These are phyloP conservation scores for Fusarium oxysporum DNA, from an alignment of 2,329 filamentous ascomycete species.

Conservation along the genomic window DNA sequence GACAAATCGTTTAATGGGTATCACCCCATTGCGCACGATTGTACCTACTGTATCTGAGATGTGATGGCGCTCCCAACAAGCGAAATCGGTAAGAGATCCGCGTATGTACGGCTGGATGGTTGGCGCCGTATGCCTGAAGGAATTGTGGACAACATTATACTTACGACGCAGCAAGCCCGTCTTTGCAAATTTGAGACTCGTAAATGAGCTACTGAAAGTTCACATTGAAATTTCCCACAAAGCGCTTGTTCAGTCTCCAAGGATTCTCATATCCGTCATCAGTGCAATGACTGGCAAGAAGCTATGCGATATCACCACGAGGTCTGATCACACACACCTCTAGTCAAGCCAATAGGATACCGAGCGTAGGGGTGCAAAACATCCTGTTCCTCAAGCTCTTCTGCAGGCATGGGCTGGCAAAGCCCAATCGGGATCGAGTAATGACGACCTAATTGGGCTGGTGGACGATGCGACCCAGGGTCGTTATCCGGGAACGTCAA, in stretches of 20 bases:
- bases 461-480: slow-evolving; percentile 8
- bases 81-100: slow-evolving; percentile 28
- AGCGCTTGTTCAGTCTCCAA: slow-evolving; percentile 1
- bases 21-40: slow-evolving; percentile 27
- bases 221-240: background rate
- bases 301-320: slow-evolving; percentile 20
- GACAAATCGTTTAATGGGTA: slow-evolving; percentile 15
- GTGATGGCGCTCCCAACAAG: slow-evolving; percentile 26
- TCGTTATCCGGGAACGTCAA: slow-evolving; percentile 20
- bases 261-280: slow-evolving; percentile 2
- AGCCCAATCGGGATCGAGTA: slow-evolving; percentile 28
- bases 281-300: background rate
- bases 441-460: slow-evolving; percentile 15
- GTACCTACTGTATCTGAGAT: slow-evolving; percentile 37
- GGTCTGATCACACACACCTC: slow-evolving; percentile 31
- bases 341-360: slow-evolving; percentile 25
- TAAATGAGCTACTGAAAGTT: background rate
- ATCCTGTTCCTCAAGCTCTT: slow-evolving; percentile 20
- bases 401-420: slow-evolving; percentile 2
- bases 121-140: background rate
- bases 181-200: background rate
- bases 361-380: slow-evolving; percentile 9
- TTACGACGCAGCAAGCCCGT: background rate
- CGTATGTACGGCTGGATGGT: background rate
- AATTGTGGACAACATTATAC: background rate